These are phyloP conservation scores for Podospora didyma DNA, from an alignment of 495 filamentous ascomycete genomes.

Conservation along the genomic window DNA sequence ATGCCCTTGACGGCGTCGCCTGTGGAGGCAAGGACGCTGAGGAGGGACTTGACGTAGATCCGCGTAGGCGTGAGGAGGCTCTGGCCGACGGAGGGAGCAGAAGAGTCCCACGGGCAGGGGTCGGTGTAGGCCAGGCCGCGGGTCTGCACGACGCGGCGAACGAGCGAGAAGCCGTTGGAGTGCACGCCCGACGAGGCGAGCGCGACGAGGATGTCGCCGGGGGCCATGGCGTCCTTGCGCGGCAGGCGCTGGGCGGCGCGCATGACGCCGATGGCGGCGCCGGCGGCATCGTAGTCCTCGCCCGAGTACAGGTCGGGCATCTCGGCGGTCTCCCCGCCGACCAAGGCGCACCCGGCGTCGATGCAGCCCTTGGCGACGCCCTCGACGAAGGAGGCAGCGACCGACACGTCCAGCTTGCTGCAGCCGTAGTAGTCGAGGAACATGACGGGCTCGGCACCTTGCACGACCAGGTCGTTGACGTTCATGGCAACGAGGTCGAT, in stretches of 20 bases:
- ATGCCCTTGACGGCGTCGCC: slow-evolving; percentile 67
- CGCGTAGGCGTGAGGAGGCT: slow-evolving; percentile 74
- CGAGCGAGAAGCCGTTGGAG: slow-evolving; percentile 92
- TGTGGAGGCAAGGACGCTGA: slow-evolving; percentile 54
- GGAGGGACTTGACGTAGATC: slow-evolving; percentile 74
- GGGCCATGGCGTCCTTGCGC: slow-evolving; percentile 65
- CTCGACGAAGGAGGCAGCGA: slow-evolving; percentile 76
- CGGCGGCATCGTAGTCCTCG: slow-evolving; percentile 86
- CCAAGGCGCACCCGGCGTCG: slow-evolving; percentile 77
- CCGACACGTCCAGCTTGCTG: slow-evolving; percentile 70
- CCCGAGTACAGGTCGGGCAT: slow-evolving; percentile 89
- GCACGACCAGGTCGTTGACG: slow-evolving; percentile 94
- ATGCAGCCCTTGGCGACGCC: slow-evolving; percentile 83
- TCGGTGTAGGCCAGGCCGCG: slow-evolving; percentile 65
- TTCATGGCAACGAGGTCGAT: slow-evolving; percentile 98
- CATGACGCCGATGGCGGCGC: slow-evolving; percentile 82
- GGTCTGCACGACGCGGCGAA: slow-evolving; percentile 77
- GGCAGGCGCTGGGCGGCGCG: slow-evolving; percentile 65
- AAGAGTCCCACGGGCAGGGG: slow-evolving; percentile 65
- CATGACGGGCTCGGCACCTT: slow-evolving; percentile 88
- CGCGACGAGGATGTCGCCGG: slow-evolving; percentile 80
- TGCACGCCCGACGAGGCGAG: slow-evolving; percentile 80
- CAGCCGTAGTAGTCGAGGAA: slow-evolving; percentile 97
- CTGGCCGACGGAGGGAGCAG: slow-evolving; percentile 53
- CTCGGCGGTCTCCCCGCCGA: slow-evolving; percentile 95